Percentiles rank a stretch among this genome's conserved stretches.
Evolutionary conservation across 1,284 basidiomycete genomes (phyloP).

Genomic region (Apiotrichum veenhuisii): DNA sequence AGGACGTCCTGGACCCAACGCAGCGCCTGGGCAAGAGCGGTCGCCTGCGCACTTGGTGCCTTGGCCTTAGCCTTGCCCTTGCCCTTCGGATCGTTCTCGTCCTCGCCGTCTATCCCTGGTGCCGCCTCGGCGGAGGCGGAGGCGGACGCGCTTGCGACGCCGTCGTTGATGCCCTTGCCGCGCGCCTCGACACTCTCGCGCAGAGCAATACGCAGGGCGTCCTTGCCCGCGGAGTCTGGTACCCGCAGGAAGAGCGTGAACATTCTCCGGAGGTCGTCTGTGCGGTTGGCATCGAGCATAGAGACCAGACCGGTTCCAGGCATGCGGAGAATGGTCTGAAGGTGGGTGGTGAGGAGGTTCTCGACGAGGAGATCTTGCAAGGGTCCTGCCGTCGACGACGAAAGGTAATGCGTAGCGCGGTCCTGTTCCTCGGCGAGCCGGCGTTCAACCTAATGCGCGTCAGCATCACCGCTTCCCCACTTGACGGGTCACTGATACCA

Average conservation of each 20-base stretch:
- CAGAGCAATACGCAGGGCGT: slow-evolving; percentile 64
- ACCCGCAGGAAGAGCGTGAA: slow-evolving; percentile 76
- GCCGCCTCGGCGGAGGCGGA: slow-evolving; percentile 40
- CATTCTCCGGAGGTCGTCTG: slow-evolving; percentile 72
- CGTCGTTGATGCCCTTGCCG: slow-evolving; percentile 75
- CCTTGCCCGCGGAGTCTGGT: slow-evolving; percentile 58
- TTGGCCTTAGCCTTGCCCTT: slow-evolving; percentile 61
- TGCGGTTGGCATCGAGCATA: slow-evolving; percentile 80
- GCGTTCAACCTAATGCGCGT: slow-evolving; percentile 63
- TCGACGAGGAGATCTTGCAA: slow-evolving; percentile 74
- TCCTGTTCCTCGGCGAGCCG: slow-evolving; percentile 81
- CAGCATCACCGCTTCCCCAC: background rate
- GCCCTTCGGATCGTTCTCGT: slow-evolving; percentile 51
- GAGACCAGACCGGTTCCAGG: slow-evolving; percentile 77
- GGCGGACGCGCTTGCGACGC: slow-evolving; percentile 38
- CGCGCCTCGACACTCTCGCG: slow-evolving; percentile 70
- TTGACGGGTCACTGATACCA: slow-evolving; percentile 13
- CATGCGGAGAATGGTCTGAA: slow-evolving; percentile 71
- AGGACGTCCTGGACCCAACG: slow-evolving; percentile 95
- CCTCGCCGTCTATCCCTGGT: slow-evolving; percentile 33
- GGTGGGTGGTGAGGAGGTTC: slow-evolving; percentile 72
- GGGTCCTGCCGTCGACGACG: slow-evolving; percentile 65
- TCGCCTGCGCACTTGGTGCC: slow-evolving; percentile 28
- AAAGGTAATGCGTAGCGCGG: slow-evolving; percentile 85
- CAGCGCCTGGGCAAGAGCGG: slow-evolving; percentile 58